Evolutionary conservation across 1,139 yeast species (phyloP).

Genomic region (Kazachstania sp.): DNA sequence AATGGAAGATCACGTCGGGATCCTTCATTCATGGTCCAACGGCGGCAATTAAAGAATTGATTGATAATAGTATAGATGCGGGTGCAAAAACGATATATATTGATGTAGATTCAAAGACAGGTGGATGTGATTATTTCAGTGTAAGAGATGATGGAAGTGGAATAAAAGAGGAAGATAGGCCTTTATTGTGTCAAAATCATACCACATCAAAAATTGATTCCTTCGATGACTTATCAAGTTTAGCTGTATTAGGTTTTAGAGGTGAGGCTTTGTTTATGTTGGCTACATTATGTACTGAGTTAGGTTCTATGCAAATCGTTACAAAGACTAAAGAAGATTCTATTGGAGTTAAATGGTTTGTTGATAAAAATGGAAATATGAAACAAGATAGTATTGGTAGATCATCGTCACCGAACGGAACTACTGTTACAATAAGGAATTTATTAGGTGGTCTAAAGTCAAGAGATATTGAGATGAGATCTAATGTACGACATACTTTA

Average conservation of each 20-base stretch:
- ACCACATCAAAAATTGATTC: constrained; percentile 52
- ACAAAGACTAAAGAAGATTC: constrained; percentile 30
- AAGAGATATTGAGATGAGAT: constrained; percentile 29
- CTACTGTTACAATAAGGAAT: constrained; percentile 31
- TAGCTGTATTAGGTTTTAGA: constrained; percentile 53
- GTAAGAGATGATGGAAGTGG: constrained; percentile 69
- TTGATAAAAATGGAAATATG: constrained; percentile 29
- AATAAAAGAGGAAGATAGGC: constrained; percentile 40
- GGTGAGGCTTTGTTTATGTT: constrained; percentile 65
- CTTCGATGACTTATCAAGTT: constrained; percentile 36
- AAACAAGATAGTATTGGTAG: constrained; percentile 12
- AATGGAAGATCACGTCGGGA: constrained; percentile 16
- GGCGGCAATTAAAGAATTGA: constrained; percentile 51
- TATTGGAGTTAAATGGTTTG: constrained; percentile 34
- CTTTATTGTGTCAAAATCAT: constrained; percentile 43
- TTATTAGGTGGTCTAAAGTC: constrained; percentile 34
- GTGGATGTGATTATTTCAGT: constrained; percentile 46
- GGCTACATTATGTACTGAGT: constrained; percentile 36
- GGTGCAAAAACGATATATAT: constrained; percentile 44
- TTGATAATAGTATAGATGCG: constrained; percentile 68
- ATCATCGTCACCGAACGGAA: constrained; percentile 32
- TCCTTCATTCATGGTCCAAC: constrained; percentile 29
- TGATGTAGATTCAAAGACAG: constrained; percentile 46
- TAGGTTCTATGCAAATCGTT: constrained; percentile 30
- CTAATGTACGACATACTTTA: constrained; percentile 23